Percentiles rank a stretch among this genome's conserved stretches.
Conservation (phyloP, 2,329 filamentous ascomycete species). For the Bipolaris gigantea region DNA sequence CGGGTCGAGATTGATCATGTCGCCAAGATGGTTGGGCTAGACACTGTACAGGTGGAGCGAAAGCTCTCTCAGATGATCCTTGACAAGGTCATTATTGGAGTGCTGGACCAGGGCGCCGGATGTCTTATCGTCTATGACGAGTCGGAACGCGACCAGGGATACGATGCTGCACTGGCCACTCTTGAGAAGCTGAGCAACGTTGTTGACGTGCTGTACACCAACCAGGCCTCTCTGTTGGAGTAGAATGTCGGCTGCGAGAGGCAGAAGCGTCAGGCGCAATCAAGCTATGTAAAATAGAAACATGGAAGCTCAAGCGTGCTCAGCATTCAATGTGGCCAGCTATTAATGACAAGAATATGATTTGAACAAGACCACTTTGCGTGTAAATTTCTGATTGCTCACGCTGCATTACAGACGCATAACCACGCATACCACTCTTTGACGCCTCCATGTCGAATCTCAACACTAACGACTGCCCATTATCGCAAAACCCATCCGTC, state of each 20-base stretch:
- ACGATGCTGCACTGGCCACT: slow-evolving; percentile 90
- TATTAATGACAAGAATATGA: slow-evolving; percentile 22
- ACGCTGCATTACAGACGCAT: too few species aligned
- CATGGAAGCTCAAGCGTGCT: slow-evolving; percentile 29
- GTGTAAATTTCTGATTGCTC: too few species aligned
- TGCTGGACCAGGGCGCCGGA: slow-evolving; percentile 94
- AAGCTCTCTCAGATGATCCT: slow-evolving; percentile 99
- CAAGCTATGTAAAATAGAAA: slow-evolving; percentile 37
- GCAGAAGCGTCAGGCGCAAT: neutral
- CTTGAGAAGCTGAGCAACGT: slow-evolving; percentile 97
- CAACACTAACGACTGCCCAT: neutral
- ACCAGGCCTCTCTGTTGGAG: slow-evolving; percentile 94
- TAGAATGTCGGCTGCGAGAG: slow-evolving; percentile 49
- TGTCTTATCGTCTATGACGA: slow-evolving; percentile 98
- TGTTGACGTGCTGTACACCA: slow-evolving; percentile 95
- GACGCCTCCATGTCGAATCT: neutral
- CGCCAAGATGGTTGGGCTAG: slow-evolving; percentile 94
- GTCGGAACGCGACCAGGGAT: slow-evolving; percentile 87
- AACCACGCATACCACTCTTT: too few species aligned
- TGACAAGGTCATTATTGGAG: slow-evolving; percentile 97
- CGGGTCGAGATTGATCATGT: slow-evolving; percentile 96
- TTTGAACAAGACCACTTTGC: neutral
- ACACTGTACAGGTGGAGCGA: slow-evolving; percentile 94
- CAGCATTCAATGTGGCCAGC: slow-evolving; percentile 18
- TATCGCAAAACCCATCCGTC: neutral